A percentile compares a stretch with the other conserved stretches of the same genome.
phyloP scores from a whole-genome alignment of 2,329 filamentous ascomycete genomes.

The Fusarium chuoi region DNA sequence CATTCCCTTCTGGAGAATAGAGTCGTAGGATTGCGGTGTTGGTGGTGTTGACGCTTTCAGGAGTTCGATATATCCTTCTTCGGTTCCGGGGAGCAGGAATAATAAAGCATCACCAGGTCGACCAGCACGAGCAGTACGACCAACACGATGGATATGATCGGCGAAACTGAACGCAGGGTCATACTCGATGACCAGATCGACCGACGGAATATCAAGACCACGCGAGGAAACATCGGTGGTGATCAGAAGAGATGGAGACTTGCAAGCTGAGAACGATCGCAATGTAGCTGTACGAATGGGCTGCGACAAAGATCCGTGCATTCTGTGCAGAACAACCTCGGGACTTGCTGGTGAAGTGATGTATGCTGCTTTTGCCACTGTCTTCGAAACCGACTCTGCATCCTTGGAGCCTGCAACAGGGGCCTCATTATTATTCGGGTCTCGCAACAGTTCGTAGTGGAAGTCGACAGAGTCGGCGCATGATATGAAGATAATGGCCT shows the following conservation, averaged over 20 bases:
- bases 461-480: constrained; percentile 98
- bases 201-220: constrained; percentile 92
- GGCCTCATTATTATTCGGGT: constrained; percentile 46
- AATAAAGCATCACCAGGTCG: constrained; percentile 86
- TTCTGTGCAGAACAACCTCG: constrained; percentile 79
- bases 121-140: constrained; percentile 92
- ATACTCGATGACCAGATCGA: constrained; percentile 95
- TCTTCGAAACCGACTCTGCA: constrained; percentile 59
- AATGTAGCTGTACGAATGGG: constrained; percentile 88
- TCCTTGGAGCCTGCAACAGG: constrained; percentile 47
- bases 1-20: constrained; percentile 73
- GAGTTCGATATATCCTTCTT: constrained; percentile 88
- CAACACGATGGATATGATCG: constrained; percentile 94
- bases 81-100: constrained; percentile 89
- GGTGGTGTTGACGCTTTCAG: constrained; percentile 65
- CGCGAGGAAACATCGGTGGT: constrained; percentile 97
- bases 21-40: constrained; percentile 62
- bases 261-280: constrained; percentile 78
- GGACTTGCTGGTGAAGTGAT: constrained; percentile 81
- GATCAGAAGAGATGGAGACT: constrained; percentile 82
- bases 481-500: constrained; percentile 95
- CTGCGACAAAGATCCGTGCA: constrained; percentile 93
- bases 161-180: constrained; percentile 93
- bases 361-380: constrained; percentile 74
- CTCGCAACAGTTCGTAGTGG: constrained; percentile 84